Base-by-base conservation (phyloP, 2,329 filamentous ascomycete species). In the Pseudocercospora eumusae region DNA sequence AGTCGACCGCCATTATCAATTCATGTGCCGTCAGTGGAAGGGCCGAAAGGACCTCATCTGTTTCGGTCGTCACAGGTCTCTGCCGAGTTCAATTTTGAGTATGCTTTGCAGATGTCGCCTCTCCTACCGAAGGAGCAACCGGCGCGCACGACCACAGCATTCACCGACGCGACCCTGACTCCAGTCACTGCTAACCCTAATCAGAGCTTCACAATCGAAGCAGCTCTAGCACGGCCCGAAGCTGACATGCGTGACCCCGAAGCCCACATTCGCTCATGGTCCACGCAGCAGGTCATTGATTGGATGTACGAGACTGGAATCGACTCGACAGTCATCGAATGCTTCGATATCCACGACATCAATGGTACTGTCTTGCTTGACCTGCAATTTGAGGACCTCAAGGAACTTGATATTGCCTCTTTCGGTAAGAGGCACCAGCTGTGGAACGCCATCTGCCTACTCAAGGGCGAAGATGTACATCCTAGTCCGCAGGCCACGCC, bases 301-400 rank as follows among this genome's bases (percentile, higher is more conserved):
- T 95, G 91, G 85, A 95, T 97, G 92, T 85, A 88, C 71, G 86
- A 91, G 74, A 86, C 88, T 49, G 92, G 91, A 69, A 87, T 96
- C 73, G 93, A 96, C 74, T 79, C 86, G 56, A 79, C 83, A 6
- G 83, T 93, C 56, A 88, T 95, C 10, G 88, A 96, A 71, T 91
- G 89, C 69, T 97, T 99, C 71, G 84, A 93, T 64, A 85, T 89
- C 70, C 96, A 99, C 75, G 93, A 99, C 73, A 97, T 99, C 75
- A 92, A 89, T 25, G 93, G 93, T 13, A 83, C 87, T 4, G 91
- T 98, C 60, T 80, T 98, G 20, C 87, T 96, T 57, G 92, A 93
- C n/a, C 80, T 99, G 47, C 92, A 96, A 73, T 93, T 93, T 69
- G 92, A 96, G 66, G 93, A 95, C 70, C 79, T 95, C 60, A 89